Base-by-base conservation (phyloP, 1,284 basidiomycete genomes). In the Wallemia ichthyophaga region DNA sequence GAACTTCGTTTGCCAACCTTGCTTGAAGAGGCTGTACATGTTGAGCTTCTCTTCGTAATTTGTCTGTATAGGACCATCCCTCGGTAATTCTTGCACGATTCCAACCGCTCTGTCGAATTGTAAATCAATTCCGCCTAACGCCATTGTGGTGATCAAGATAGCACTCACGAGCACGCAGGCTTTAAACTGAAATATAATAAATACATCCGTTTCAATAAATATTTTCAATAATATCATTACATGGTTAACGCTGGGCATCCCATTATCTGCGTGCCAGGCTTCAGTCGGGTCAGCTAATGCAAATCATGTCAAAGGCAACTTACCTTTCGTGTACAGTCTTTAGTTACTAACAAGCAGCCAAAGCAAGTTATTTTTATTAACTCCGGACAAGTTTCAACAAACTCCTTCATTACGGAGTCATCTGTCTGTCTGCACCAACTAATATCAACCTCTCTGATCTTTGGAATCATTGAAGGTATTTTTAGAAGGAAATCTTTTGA, bases 21-120 rank as follows among this genome's bases (percentile, higher is more conserved):
- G 87, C 70, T 91, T 91, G 70, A 86, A 91, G 65, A 89, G 73
- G 70, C 85, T 86, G 69, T 96, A 96, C 76, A 96, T 85, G 17
- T 81, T 79, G 9, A 96, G 73, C 69, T 96, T 96, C 69, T 95
- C 91, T 65, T 95, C 91, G 69, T 95, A 96, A 59, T 80, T 85
- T 0, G 91, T 95, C 71, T 95, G 89, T 64, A 95, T 91, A 48
- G 89, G 87, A 0, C 92, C 89, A 11, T 82, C 84, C 73, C 92
- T 92, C 1, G 92, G 89, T 23, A 96, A 73, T 66, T 78, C 71
- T 68, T 95, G 91, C 1, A 94, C 83, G 62, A 95, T 91, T 70
- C 91, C 83, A 11, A 95, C 89, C 1, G 89, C 89, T 57, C 88
- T 79, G 71, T 89, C 80, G 70, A 95, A 95, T 67, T 92, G 86